These are phyloP conservation scores for Eucalyptus albens DNA, from an alignment of 345 rosid species.

Conservation along the genomic window DNA sequence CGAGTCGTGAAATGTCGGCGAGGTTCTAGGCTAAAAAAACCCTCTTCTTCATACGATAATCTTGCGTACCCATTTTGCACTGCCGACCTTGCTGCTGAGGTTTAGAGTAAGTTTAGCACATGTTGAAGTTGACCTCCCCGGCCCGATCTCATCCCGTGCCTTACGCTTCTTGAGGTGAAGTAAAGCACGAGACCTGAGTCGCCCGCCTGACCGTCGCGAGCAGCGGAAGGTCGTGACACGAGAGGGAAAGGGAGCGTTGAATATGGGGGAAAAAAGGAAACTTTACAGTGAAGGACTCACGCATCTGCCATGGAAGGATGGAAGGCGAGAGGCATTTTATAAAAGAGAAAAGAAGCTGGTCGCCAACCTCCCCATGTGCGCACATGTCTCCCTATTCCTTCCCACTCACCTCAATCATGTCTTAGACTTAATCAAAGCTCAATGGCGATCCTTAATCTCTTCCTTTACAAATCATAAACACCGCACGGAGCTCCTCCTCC, in stretches of 20 bases:
- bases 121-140: neutral
- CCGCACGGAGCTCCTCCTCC: neutral
- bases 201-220: neutral
- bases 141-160: neutral
- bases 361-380: slow-evolving; percentile 18
- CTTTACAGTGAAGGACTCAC: neutral
- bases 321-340: neutral
- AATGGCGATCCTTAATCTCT: neutral
- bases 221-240: neutral
- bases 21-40: neutral
- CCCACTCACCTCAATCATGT: neutral
- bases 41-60: neutral
- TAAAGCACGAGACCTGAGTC: neutral
- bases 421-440: neutral
- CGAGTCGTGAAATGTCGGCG: neutral
- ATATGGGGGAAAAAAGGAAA: neutral
- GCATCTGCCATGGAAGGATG: neutral
- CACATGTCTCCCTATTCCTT: slow-evolving; percentile 10
- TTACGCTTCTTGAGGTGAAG: neutral
- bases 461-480: neutral
- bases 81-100: neutral
- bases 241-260: neutral
- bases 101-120: neutral
- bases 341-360: neutral
- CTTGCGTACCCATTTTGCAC: neutral